Conservation (phyloP, 805 yeast species). For the Candida sonorensis region DNA sequence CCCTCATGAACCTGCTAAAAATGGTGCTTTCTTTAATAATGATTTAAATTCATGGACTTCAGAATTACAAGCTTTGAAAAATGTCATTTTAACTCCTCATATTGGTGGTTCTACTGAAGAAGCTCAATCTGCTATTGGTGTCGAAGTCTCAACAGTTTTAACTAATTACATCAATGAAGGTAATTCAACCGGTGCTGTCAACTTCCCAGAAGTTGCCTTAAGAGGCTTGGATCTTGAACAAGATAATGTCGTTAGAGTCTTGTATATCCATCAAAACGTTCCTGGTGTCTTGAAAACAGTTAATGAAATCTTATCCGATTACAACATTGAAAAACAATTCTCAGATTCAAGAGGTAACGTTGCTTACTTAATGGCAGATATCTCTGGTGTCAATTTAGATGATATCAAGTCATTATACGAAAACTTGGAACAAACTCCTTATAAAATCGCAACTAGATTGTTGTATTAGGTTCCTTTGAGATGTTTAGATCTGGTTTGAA, state of each 20-base stretch:
- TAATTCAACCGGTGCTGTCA: constrained; percentile 88
- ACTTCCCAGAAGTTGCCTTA: constrained; percentile 96
- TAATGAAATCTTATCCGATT: constrained; percentile 87
- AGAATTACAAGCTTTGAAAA: constrained; percentile 75
- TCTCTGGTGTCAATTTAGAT: constrained; percentile 71
- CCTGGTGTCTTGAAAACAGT: constrained; percentile 98
- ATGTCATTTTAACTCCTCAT: constrained; percentile 91
- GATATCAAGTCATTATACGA: constrained; percentile 83
- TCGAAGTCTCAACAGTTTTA: constrained; percentile 84
- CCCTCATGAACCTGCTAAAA: constrained; percentile 96
- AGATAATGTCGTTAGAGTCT: constrained; percentile 82
- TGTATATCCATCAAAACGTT: constrained; percentile 94
- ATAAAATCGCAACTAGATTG: constrained; percentile 85
- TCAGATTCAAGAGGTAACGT: constrained; percentile 95
- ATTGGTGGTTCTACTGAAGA: constrained; percentile 99
- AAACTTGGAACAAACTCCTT: constrained; percentile 82
- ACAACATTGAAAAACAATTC: constrained; percentile 96
- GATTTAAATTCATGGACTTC: constrained; percentile 76
- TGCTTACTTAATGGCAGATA: constrained; percentile 97
- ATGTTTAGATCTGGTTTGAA: no score
- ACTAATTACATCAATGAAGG: constrained; percentile 95
- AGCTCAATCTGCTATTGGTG: constrained; percentile 96
- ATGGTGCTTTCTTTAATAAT: constrained; percentile 76
- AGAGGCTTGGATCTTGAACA: constrained; percentile 85
- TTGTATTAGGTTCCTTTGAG: constrained; percentile 53